These are phyloP conservation scores for Boletus speciosus DNA, from an alignment of 768 basidiomycete genomes.

Conservation along the genomic window DNA sequence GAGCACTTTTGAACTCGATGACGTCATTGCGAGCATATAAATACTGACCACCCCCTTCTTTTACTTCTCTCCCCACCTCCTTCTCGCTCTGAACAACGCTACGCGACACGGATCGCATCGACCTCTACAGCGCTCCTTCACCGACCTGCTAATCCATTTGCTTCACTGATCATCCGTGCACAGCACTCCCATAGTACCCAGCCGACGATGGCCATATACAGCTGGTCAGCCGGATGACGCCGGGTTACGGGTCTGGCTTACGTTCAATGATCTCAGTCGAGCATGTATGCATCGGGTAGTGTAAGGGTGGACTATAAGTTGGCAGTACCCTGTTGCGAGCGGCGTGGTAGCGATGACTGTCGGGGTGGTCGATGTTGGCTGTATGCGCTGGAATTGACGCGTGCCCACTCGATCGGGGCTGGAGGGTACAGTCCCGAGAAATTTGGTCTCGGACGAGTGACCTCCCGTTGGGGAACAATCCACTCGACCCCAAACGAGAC, in stretches of 20 bases:
- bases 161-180: constrained; percentile 4
- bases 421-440: background rate
- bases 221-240: constrained; percentile 6
- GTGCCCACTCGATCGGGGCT: background rate
- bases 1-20: background rate
- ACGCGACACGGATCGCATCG: background rate
- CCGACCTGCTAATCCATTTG: background rate
- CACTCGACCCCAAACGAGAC: no score
- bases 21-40: background rate
- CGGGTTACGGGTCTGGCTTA: constrained; percentile 6
- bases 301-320: background rate
- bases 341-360: background rate
- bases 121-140: background rate
- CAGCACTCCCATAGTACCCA: constrained; percentile 1
- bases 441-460: background rate
- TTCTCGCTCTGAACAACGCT: background rate
- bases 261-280: background rate
- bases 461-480: background rate
- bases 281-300: background rate
- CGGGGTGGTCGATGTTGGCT: background rate
- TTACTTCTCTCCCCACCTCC: background rate
- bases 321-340: background rate
- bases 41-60: background rate
- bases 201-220: constrained; percentile 1
- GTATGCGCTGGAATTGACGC: background rate